These are phyloP conservation scores for Mycena maculata DNA, from an alignment of 768 basidiomycete genomes.

Conservation along the genomic window DNA sequence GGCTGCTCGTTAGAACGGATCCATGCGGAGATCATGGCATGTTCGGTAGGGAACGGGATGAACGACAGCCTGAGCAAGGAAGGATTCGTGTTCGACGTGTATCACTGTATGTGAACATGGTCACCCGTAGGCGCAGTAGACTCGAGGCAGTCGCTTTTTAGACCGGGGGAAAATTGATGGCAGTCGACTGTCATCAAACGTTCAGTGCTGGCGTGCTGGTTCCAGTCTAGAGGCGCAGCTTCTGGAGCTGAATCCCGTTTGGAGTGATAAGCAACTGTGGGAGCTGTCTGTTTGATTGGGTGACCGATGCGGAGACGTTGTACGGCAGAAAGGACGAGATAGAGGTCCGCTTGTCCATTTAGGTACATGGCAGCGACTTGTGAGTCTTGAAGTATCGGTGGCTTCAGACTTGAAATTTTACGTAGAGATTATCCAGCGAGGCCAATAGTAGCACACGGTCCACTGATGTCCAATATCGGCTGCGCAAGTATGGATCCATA, in stretches of 20 bases:
- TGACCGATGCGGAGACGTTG: slow-evolving; percentile 25
- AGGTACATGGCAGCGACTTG: neutral
- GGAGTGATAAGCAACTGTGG: slow-evolving; percentile 17
- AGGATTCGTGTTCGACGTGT: slow-evolving; percentile 24
- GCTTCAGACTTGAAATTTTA: too few relatives aligned
- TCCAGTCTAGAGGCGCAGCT: slow-evolving; percentile 26
- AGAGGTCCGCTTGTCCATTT: slow-evolving; percentile 14
- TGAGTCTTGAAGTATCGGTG: too few relatives aligned
- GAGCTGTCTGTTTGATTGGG: slow-evolving; percentile 26
- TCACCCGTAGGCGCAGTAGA: too few relatives aligned
- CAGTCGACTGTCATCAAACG: too few relatives aligned
- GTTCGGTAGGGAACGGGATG: slow-evolving; percentile 12
- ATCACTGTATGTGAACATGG: slow-evolving; percentile 18
- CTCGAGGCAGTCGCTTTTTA: too few relatives aligned
- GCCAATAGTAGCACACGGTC: too few relatives aligned
- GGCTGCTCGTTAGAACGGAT: slow-evolving; percentile 15
- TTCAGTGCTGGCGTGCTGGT: too few relatives aligned
- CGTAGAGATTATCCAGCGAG: too few relatives aligned
- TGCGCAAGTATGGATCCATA: too few relatives aligned
- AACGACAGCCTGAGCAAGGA: slow-evolving; percentile 5
- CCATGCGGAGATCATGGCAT: slow-evolving; percentile 11
- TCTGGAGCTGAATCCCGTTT: slow-evolving; percentile 25
- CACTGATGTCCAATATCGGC: too few relatives aligned
- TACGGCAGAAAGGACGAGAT: slow-evolving; percentile 21
- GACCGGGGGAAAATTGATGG: too few relatives aligned